Base-by-base conservation (phyloP, 2,329 filamentous ascomycete species). In the Metarhizium anisopliae region DNA sequence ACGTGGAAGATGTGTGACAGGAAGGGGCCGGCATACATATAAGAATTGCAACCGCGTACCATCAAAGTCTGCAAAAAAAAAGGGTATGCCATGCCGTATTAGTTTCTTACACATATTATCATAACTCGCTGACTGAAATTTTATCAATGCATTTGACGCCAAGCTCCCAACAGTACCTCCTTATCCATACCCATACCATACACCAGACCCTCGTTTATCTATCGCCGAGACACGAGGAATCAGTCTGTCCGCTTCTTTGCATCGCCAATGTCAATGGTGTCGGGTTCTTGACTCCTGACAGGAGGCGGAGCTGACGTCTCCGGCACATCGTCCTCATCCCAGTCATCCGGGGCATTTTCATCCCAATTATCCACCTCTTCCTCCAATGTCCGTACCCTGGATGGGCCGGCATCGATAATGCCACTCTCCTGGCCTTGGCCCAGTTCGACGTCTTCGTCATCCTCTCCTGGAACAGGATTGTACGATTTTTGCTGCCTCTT, bases 351-450 rank as follows among this genome's bases (percentile, higher is more conserved):
- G 2, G 77, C 80, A 59, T 96, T 94, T 73, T 96, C 92, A 66
- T 96, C 91, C 91, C 92, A 96, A 62, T 93, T 90, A 67, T 96
- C 92, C 7, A 96, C 81, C 73, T 95, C 89, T 57, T 93, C 82
- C 62, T 95, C 91, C 20, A 95, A 67, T 20, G 72, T 71, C 35
- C 65, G 64, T 29, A 62, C 57, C 1, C 68, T 70, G 6, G 65
- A 65, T 14, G 67, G 62, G 25, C 18, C 55, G 29, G 36, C 49
- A 35, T 3, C 66, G 29, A 54, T 74, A n/a, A 90, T 74, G 18
- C 86, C 86, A 35, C 80, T 83, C 69, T 89, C 87, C 60, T 89
- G 87, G 30, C 72, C 76, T 59, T 86, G 83, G 1, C 89, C 90
- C 6, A 96, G 79, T 73, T 96, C 92, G 14, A 96, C 71, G 68